Evolutionary conservation across 2,329 filamentous ascomycete genomes (phyloP).

Genomic region (Chrysoporthe cubensis): DNA sequence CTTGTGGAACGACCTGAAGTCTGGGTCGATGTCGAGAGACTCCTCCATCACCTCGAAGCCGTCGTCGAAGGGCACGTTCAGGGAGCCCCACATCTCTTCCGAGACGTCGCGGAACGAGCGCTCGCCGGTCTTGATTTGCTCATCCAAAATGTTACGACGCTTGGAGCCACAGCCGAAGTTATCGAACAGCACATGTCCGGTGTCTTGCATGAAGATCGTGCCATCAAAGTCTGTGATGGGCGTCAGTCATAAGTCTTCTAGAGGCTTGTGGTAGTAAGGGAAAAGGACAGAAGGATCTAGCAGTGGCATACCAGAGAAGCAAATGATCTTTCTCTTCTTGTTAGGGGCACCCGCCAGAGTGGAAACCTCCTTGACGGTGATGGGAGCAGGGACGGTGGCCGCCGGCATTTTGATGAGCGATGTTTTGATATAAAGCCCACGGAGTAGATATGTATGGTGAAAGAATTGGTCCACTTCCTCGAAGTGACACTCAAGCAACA

Average conservation of each 20-base stretch:
- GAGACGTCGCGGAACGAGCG: conserved; percentile 72
- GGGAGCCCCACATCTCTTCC: conserved; percentile 72
- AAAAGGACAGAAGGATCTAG: neutral
- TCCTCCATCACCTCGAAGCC: conserved; percentile 68
- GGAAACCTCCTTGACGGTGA: conserved; percentile 37
- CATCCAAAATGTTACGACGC: conserved; percentile 59
- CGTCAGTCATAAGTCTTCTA: neutral
- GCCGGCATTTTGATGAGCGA: conserved; percentile 42
- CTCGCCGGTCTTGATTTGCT: conserved; percentile 67
- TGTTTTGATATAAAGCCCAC: neutral
- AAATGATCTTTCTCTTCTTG: conserved; percentile 60
- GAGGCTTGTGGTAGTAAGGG: neutral
- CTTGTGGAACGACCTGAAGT: conserved; percentile 66
- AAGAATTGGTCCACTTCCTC: neutral
- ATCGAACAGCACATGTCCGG: conserved; percentile 71
- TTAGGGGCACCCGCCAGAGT: conserved; percentile 37
- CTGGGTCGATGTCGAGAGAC: conserved; percentile 64
- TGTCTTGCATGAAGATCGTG: conserved; percentile 74
- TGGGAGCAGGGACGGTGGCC: conserved; percentile 40
- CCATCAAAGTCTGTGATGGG: conserved; percentile 65
- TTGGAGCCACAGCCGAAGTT: conserved; percentile 64
- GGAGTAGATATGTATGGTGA: no score
- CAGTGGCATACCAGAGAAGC: conserved; percentile 55
- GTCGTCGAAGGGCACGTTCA: conserved; percentile 69
- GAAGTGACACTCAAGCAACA: neutral